Evolutionary conservation across 164 flowering plant species (phyloP), one percentile per base, ranked within the genome.

Genomic region (Nelumbo lutea): DNA sequence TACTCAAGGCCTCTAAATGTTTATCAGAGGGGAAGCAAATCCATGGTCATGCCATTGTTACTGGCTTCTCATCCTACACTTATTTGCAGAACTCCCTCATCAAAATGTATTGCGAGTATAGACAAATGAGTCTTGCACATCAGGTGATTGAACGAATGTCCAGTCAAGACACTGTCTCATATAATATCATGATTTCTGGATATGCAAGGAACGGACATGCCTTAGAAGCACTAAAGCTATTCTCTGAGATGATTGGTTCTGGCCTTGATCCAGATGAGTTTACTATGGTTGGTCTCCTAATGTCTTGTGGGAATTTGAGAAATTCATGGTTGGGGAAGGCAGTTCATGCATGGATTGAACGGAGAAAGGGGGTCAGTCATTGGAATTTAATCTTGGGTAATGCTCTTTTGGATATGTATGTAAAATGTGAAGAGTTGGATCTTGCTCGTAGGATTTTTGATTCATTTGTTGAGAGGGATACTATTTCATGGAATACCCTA

Each of bases 331-430:
- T 62, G 13, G 90, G 87, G 56, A 83, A 79, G 64, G 79, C 84
- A 59, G 70, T 85, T 76, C 90, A 86, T 76, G 83, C 79, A 45
- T 82, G 83, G 84, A 79, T 83, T 42, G 77, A 68, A 42, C 72
- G 80, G 70, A 73, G 72, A 72, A 68, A 62, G 27, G 56, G 10
- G 40, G 40, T 38, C 13, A 52, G 41, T 39, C 73, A 69, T 64
- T 50, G 64, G 14, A 82, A 83, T 73, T 57, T 76, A 73, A 75
- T 79, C 53, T 64, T 86, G 68, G 61, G 50, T 65, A 85, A 86
- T 77, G 83, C 90, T 61, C 81, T 86, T 72, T n/a, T 86, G 52
- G 87, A 85, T 76, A 82, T 85, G 86, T 86, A 86, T 62, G 83
- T 77, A 40, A 85, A 83, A 67, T 79, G 83, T 63, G 74, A 70